Percentiles rank a stretch among this genome's conserved stretches.
Conservation (phyloP, 2,329 filamentous ascomycete species). For the Phialophora chinensis region DNA sequence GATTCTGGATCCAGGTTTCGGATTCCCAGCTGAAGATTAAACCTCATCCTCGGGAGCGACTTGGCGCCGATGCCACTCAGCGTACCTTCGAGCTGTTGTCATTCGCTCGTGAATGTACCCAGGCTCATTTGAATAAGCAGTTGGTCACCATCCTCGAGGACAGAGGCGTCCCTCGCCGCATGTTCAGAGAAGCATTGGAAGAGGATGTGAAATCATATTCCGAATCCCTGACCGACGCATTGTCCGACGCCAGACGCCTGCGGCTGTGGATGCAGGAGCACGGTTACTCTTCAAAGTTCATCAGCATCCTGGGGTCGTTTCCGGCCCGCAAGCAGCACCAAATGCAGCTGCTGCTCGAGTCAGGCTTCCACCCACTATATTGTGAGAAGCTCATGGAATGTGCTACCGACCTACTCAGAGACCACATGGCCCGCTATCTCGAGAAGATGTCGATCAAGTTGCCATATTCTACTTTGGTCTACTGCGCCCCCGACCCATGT, state of each 20-base stretch:
- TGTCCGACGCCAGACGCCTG: constrained; percentile 24
- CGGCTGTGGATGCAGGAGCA: constrained; percentile 37
- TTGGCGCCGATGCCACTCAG: constrained; percentile 48
- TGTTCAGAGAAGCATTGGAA: constrained; percentile 53
- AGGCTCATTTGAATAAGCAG: constrained; percentile 54
- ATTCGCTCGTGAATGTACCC: constrained; percentile 39
- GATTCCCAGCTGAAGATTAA: constrained; percentile 65
- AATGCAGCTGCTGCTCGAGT: constrained; percentile 48
- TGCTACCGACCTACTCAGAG: constrained; percentile 45
- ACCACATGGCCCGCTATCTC: constrained; percentile 51
- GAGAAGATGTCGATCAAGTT: constrained; percentile 57
- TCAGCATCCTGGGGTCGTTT: constrained; percentile 45
- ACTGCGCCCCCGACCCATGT: constrained; percentile 63
- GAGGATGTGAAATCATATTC: constrained; percentile 46
- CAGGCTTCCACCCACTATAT: constrained; percentile 53
- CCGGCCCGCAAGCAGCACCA: constrained; percentile 45
- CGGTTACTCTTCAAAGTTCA: not conserved
- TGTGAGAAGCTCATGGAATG: constrained; percentile 48
- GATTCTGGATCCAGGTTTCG: constrained; percentile 62
- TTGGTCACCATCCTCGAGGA: constrained; percentile 63
- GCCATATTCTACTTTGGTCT: constrained; percentile 59
- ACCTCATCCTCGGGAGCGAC: constrained; percentile 47
- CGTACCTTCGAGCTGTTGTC: constrained; percentile 64
- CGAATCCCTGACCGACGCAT: constrained; percentile 41
- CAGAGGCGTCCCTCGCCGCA: constrained; percentile 52